A percentile compares a stretch with the other conserved stretches of the same genome.
Conservation (phyloP, 164 flowering plant genomes). For the Umbellularia californica region DNA sequence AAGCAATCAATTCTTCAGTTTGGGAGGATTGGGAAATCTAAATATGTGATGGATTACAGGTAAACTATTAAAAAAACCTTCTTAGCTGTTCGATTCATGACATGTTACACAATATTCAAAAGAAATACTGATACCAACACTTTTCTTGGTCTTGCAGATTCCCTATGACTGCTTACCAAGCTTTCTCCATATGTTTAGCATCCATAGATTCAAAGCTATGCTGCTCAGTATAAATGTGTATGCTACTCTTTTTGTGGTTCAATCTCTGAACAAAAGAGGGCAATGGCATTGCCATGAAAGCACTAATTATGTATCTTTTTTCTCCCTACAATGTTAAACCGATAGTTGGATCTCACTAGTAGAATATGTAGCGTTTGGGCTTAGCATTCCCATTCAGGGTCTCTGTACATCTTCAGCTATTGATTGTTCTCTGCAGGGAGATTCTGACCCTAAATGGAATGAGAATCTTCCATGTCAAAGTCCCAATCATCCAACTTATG, state of each 20-base stretch:
- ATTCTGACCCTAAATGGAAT: no score
- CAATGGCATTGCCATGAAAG: background rate
- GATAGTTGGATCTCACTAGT: no score
- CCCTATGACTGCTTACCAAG: conserved; percentile 92
- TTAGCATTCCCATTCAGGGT: no score
- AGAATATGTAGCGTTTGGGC: no score
- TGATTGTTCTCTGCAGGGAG: no score
- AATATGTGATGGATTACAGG: conserved; percentile 91
- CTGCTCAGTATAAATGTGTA: conserved; percentile 45
- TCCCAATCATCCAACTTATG: no score
- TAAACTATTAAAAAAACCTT: conserved; percentile 13
- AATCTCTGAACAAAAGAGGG: conserved; percentile 1
- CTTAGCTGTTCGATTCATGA: background rate
- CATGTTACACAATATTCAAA: background rate
- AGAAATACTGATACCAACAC: background rate
- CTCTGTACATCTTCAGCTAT: no score
- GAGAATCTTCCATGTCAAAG: no score
- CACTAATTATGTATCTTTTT: background rate
- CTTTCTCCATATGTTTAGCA: conserved; percentile 86
- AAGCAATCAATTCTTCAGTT: conserved; percentile 78
- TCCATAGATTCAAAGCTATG: conserved; percentile 94
- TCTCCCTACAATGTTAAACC: background rate
- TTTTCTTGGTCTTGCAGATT: conserved; percentile 45
- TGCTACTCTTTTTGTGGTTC: conserved; percentile 1
- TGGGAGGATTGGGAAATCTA: conserved; percentile 69